These are phyloP conservation scores for Gymnopus androsaceus DNA, from an alignment of 1,284 basidiomycete genomes.

Conservation along the genomic window DNA sequence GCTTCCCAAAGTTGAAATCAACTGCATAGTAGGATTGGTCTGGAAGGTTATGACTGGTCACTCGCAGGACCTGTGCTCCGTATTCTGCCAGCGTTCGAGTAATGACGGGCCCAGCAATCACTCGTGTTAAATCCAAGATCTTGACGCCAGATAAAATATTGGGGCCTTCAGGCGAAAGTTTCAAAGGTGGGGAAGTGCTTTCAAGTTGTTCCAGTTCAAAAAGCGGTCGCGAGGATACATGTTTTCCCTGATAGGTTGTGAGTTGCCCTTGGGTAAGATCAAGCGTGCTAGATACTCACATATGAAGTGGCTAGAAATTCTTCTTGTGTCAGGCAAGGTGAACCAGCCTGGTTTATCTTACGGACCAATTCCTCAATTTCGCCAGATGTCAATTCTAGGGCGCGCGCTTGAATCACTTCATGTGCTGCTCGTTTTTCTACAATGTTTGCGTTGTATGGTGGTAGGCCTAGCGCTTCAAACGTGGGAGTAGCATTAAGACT, in stretches of 20 bases:
- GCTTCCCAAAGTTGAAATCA: slow-evolving; percentile 32
- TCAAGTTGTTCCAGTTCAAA: slow-evolving; percentile 22
- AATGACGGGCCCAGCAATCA: slow-evolving; percentile 30
- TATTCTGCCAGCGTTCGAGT: slow-evolving; percentile 29
- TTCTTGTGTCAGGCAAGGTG: slow-evolving; percentile 13
- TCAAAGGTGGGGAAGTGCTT: slow-evolving; percentile 6
- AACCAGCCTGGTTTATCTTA: slow-evolving; percentile 13
- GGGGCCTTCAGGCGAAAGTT: slow-evolving; percentile 19
- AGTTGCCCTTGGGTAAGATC: slow-evolving; percentile 13
- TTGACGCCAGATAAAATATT: slow-evolving; percentile 27
- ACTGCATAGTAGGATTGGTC: slow-evolving; percentile 25
- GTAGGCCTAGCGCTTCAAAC: neutral
- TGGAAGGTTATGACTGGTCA: slow-evolving; percentile 29
- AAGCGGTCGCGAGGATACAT: slow-evolving; percentile 23
- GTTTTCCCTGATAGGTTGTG: slow-evolving; percentile 26
- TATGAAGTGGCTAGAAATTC: slow-evolving; percentile 16
- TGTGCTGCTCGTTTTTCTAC: slow-evolving; percentile 1
- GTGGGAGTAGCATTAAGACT: slow-evolving; percentile 9
- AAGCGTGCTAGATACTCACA: slow-evolving; percentile 6
- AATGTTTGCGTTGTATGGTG: slow-evolving; percentile 2
- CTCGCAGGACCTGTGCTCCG: slow-evolving; percentile 29
- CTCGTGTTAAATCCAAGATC: slow-evolving; percentile 30
- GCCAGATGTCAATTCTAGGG: neutral
- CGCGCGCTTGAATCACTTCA: neutral
- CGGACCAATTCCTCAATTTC: slow-evolving; percentile 12